phyloP scores from a whole-genome alignment of 2,329 filamentous ascomycete species.

The Aspergillus terreus region DNA sequence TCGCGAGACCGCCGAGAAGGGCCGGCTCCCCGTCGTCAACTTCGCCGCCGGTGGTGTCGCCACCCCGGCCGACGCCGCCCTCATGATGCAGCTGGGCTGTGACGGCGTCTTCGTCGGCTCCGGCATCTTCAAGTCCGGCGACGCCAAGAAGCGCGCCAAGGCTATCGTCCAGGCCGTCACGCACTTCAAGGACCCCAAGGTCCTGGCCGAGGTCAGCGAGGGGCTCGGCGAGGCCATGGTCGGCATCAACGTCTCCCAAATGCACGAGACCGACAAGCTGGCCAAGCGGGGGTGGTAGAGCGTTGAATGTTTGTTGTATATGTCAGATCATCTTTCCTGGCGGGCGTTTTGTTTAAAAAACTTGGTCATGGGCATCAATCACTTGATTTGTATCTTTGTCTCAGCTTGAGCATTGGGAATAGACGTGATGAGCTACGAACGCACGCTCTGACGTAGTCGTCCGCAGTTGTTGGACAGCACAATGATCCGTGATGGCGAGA shows the following conservation, averaged over 20 bases:
- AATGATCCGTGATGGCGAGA: no score
- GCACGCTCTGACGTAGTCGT: no score
- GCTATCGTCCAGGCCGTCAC: conserved; percentile 94
- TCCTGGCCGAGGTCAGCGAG: conserved; percentile 80
- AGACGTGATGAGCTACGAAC: no score
- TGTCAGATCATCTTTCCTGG: conserved; percentile 3
- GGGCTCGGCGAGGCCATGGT: conserved; percentile 98
- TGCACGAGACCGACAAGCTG: conserved; percentile 77
- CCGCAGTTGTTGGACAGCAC: not conserved
- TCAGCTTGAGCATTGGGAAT: no score
- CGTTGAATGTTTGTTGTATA: conserved; percentile 1
- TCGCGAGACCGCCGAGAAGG: conserved; percentile 80
- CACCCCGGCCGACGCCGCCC: conserved; percentile 92
- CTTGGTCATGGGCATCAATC: not conserved
- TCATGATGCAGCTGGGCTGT: conserved; percentile 99
- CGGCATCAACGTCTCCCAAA: conserved; percentile 78
- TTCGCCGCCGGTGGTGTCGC: conserved; percentile 98
- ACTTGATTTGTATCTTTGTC: no score
- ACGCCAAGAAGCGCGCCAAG: conserved; percentile 83
- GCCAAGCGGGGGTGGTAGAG: conserved; percentile 78
- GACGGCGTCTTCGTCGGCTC: conserved; percentile 97
- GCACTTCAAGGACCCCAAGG: conserved; percentile 79
- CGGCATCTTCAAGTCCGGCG: conserved; percentile 95
- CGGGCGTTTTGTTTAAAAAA: conserved; percentile 5
- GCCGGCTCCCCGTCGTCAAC: conserved; percentile 90